phyloP scores from a whole-genome alignment of 2,329 filamentous ascomycete species.

The Colletotrichum somersetense region DNA sequence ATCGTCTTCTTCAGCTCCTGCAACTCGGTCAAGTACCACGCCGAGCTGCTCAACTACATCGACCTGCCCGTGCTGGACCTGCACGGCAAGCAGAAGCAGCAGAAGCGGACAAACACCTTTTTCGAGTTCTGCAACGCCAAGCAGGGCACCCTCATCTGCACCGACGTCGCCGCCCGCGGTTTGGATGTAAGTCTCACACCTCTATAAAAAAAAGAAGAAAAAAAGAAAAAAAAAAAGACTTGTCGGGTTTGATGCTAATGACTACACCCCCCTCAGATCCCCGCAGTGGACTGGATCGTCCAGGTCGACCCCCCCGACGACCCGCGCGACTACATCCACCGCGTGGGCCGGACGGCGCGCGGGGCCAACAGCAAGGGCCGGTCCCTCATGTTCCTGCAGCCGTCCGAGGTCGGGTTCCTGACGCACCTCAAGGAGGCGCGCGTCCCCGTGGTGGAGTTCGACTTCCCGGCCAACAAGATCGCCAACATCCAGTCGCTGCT shows the following conservation, averaged over 20 bases:
- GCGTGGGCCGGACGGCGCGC: conserved; percentile 93
- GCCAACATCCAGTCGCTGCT: conserved; percentile 91
- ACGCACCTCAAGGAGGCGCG: conserved; percentile 90
- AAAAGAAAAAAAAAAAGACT: too few relatives aligned
- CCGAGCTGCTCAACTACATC: conserved; percentile 96
- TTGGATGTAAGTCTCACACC: conserved; percentile 81
- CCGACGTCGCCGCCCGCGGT: conserved; percentile 94
- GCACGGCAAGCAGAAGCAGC: conserved; percentile 97
- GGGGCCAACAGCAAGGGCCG: conserved; percentile 86
- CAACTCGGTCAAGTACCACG: conserved; percentile 95
- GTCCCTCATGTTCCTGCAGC: conserved; percentile 93
- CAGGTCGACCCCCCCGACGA: conserved; percentile 97
- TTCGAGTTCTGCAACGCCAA: conserved; percentile 89
- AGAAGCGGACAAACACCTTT: conserved; percentile 98
- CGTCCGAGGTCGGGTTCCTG: conserved; percentile 91
- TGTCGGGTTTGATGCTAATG: not conserved
- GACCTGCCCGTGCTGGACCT: conserved; percentile 89
- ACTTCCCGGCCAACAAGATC: conserved; percentile 93
- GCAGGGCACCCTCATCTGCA: conserved; percentile 91
- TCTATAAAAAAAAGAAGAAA: too few relatives aligned
- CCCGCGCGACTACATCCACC: conserved; percentile 92
- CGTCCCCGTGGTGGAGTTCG: conserved; percentile 95
- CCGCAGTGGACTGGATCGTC: conserved; percentile 90
- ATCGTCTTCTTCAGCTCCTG: conserved; percentile 97
- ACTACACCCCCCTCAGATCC: conserved; percentile 13